Evolutionary conservation across 768 basidiomycete species (phyloP).

Genomic region (Boletus rubroflammeus): DNA sequence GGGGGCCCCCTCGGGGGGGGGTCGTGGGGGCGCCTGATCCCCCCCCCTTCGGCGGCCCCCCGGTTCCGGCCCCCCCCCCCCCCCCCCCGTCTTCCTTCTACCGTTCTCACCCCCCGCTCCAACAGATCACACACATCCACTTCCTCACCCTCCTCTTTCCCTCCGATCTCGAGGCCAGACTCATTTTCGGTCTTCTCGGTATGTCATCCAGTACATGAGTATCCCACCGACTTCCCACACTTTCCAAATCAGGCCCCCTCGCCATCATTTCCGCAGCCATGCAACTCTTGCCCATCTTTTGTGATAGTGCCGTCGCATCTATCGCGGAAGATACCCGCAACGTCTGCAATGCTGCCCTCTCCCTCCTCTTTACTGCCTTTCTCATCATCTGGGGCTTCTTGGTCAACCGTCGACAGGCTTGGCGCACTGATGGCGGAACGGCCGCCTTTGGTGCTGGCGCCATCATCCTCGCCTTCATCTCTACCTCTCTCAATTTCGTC

Average conservation of each 20-base stretch:
- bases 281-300: constrained; percentile 70
- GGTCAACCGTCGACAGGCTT: constrained; percentile 86
- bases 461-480: constrained; percentile 73
- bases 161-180: constrained; percentile 78
- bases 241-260: constrained; percentile 58
- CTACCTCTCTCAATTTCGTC: constrained; percentile 83
- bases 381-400: constrained; percentile 92
- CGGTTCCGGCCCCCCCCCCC: no score
- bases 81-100: background rate
- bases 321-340: constrained; percentile 79
- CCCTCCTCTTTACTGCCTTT: constrained; percentile 85
- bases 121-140: constrained; percentile 93
- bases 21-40: no score
- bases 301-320: constrained; percentile 35
- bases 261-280: constrained; percentile 81
- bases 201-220: constrained; percentile 14
- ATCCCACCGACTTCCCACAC: background rate
- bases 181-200: constrained; percentile 86
- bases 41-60: no score
- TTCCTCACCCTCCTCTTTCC: constrained; percentile 95
- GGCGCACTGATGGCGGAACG: constrained; percentile 96
- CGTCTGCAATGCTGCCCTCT: constrained; percentile 95
- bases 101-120: background rate
- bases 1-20: constrained; percentile 72
- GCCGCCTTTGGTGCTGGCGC: constrained; percentile 90